A percentile compares a stretch with the other conserved stretches of the same genome.
These are phyloP conservation scores for Kalaharituber pfeilii DNA, from an alignment of 2,329 filamentous ascomycete species.

Conservation along the genomic window DNA sequence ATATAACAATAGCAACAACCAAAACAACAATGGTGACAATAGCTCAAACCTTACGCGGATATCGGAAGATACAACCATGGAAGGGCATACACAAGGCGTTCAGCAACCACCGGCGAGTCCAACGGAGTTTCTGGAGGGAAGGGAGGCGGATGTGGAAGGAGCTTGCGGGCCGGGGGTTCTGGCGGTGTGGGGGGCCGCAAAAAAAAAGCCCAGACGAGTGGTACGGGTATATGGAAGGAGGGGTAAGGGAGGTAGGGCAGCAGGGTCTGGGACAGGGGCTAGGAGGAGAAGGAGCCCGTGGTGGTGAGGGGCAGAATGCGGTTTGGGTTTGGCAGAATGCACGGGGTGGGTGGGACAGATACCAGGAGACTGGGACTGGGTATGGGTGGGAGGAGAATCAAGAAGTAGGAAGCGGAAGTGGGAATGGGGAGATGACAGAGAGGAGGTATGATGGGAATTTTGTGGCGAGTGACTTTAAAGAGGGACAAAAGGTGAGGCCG, in stretches of 20 bases:
- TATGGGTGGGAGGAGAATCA: background rate
- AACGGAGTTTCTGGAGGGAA: background rate
- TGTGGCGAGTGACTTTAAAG: background rate
- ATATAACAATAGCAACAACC: background rate
- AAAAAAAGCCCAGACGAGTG: background rate
- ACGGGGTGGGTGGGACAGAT: background rate
- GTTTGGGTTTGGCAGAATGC: too few species aligned
- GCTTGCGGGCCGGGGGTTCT: too few species aligned
- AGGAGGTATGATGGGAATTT: background rate
- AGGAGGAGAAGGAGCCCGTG: background rate
- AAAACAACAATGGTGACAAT: background rate
- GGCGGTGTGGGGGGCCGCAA: background rate
- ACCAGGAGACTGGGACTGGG: background rate
- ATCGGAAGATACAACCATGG: background rate
- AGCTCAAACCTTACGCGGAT: background rate
- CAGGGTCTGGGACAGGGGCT: background rate
- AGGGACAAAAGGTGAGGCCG: background rate
- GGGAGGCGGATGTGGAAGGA: too few species aligned
- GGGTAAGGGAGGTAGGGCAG: background rate
- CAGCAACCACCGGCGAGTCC: background rate
- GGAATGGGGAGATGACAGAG: background rate
- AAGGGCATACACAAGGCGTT: background rate
- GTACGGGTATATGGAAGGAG: background rate
- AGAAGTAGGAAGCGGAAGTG: background rate
- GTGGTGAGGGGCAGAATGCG: background rate